Evolutionary conservation across 257 asterid genomes (phyloP).

Genomic region (Petrea volubilis): DNA sequence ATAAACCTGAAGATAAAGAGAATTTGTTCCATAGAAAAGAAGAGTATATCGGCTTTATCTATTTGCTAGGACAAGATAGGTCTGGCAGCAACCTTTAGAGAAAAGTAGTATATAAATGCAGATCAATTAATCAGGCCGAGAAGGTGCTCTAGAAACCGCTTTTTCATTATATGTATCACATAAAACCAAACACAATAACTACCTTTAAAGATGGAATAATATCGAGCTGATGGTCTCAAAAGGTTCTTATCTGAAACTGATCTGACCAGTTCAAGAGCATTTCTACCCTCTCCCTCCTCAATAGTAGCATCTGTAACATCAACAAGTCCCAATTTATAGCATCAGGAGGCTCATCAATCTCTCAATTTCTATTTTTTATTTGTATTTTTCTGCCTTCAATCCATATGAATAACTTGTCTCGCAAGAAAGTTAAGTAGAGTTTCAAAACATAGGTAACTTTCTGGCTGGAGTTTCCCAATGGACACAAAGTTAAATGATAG

Average conservation of each 20-base stretch:
- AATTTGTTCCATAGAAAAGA: too few species aligned
- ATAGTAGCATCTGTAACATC: slow-evolving; percentile 72
- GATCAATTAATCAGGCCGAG: neutral
- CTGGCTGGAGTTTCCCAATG: neutral
- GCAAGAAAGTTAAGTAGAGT: slow-evolving; percentile 12
- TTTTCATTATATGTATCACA: neutral
- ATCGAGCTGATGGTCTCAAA: slow-evolving; percentile 93
- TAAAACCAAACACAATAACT: slow-evolving; percentile 33
- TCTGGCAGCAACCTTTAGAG: slow-evolving; percentile 3
- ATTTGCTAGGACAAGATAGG: neutral
- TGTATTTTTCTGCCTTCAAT: slow-evolving; percentile 9
- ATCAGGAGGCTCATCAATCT: slow-evolving; percentile 31
- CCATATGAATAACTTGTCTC: slow-evolving; percentile 9
- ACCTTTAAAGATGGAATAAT: slow-evolving; percentile 85
- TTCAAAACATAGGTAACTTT: neutral
- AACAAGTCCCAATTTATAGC: slow-evolving; percentile 44
- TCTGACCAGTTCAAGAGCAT: slow-evolving; percentile 74
- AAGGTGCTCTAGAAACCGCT: neutral
- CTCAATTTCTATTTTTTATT: neutral
- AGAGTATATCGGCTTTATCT: too few species aligned
- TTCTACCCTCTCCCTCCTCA: slow-evolving; percentile 74
- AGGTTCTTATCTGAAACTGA: slow-evolving; percentile 91
- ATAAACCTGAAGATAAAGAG: too few species aligned
- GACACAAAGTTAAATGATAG: neutral
- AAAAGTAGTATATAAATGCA: neutral